Percentiles rank a stretch among this genome's conserved stretches.
These are phyloP conservation scores for Potentilla sterilis DNA, from an alignment of 306 rosid species.

Conservation along the genomic window DNA sequence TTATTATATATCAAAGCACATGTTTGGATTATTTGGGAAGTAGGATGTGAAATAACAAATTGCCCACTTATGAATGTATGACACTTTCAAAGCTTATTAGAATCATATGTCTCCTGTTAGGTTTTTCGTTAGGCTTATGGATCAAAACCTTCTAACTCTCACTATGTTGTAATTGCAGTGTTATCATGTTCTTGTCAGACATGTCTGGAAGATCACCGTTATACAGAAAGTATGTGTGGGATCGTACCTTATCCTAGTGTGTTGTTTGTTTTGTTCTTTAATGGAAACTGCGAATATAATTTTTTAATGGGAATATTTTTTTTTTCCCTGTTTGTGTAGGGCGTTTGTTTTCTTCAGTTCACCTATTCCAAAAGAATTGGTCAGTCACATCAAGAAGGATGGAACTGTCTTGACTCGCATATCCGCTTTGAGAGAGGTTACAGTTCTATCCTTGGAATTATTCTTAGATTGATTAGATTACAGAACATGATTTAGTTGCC, in stretches of 20 bases:
- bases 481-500: constrained; percentile 20
- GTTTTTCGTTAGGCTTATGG: not conserved
- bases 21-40: no score
- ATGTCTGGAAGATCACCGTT: constrained; percentile 88
- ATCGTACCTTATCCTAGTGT: constrained; percentile 15
- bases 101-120: not conserved
- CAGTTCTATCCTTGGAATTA: constrained; percentile 20
- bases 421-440: constrained; percentile 87
- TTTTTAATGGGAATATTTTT: not conserved
- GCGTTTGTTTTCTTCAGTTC: constrained; percentile 98
- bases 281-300: not conserved
- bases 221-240: constrained; percentile 77
- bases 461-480: constrained; percentile 24
- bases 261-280: not conserved
- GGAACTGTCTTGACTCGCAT: constrained; percentile 62
- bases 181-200: constrained; percentile 83
- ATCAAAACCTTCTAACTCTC: constrained; percentile 5
- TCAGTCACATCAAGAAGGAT: constrained; percentile 75
- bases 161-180: constrained; percentile 56
- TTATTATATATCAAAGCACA: not conserved
- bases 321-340: constrained; percentile 46
- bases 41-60: constrained; percentile 1
- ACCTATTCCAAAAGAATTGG: constrained; percentile 66
- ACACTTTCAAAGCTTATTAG: not conserved
- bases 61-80: not conserved